phyloP scores from a whole-genome alignment of 2,329 filamentous ascomycete genomes.

The Aspergillus carbonarius region DNA sequence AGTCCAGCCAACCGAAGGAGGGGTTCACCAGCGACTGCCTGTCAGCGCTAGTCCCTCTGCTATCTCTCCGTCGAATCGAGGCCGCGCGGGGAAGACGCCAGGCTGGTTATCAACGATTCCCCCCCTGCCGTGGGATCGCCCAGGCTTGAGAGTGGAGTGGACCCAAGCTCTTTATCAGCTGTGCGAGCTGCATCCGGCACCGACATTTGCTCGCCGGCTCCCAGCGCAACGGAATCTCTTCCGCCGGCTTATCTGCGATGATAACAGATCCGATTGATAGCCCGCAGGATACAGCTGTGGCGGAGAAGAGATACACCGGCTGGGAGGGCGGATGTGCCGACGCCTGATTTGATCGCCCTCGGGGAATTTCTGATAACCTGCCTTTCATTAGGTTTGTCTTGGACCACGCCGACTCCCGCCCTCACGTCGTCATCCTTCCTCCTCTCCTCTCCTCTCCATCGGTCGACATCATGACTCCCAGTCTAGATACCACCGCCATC shows the following conservation, averaged over 20 bases:
- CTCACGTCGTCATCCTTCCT: background rate
- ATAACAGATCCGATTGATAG: no score
- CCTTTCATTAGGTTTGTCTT: no score
- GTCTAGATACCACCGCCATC: constrained; percentile 29
- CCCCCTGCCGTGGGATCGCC: no score
- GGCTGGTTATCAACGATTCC: background rate
- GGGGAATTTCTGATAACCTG: constrained; percentile 7
- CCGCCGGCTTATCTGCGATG: constrained; percentile 1
- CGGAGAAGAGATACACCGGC: background rate
- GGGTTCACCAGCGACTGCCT: no score
- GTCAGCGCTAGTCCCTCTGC: no score
- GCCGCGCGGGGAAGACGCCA: constrained; percentile 1
- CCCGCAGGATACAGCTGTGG: background rate
- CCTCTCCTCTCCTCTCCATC: background rate
- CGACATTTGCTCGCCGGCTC: background rate
- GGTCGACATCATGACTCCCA: constrained; percentile 25
- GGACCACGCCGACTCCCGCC: background rate
- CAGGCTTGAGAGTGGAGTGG: constrained; percentile 6
- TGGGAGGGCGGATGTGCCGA: background rate
- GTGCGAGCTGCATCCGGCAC: background rate
- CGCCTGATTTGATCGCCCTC: background rate
- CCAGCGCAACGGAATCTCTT: background rate
- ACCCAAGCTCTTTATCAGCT: background rate
- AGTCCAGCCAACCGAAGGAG: no score
- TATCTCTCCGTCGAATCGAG: background rate